Conservation (phyloP, 169 alveolate genomes). For the Eimeria sp. region DNA sequence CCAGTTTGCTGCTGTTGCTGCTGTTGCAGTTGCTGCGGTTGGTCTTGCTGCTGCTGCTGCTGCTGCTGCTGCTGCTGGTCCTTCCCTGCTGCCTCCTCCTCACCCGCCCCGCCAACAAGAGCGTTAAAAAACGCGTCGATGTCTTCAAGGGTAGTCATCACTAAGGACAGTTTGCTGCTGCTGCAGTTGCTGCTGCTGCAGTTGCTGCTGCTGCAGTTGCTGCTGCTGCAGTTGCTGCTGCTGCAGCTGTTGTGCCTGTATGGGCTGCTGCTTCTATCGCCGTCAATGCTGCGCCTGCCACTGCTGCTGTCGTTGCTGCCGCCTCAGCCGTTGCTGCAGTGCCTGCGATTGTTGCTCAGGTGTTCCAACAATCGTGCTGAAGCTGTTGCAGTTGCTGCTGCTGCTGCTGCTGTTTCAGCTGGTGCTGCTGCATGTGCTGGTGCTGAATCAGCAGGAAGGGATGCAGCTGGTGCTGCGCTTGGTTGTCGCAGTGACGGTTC, state of each 20-base stretch:
- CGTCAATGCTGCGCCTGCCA: neutral
- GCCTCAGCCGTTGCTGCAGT: neutral
- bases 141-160: constrained; percentile 75
- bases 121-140: constrained; percentile 80
- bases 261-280: neutral
- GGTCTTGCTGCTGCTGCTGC: neutral
- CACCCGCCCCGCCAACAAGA: constrained; percentile 56
- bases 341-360: neutral
- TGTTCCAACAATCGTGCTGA: too few relatives aligned
- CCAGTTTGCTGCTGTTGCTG: constrained; percentile 12
- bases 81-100: constrained; percentile 28
- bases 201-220: constrained; percentile 27
- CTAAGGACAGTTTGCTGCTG: constrained; percentile 1
- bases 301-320: neutral
- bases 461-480: neutral
- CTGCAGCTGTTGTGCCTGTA: neutral
- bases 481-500: neutral
- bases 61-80: neutral
- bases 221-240: constrained; percentile 30
- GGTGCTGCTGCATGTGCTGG: neutral
- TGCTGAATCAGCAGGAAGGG: neutral
- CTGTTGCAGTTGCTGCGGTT: neutral
- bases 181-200: constrained; percentile 18
- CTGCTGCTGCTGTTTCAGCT: neutral
- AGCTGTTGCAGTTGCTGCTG: neutral